Percentiles rank a stretch among this genome's conserved stretches.
These are phyloP conservation scores for Globisporangium nagaii DNA, from an alignment of 352 stramenopile genomes.

Conservation along the genomic window DNA sequence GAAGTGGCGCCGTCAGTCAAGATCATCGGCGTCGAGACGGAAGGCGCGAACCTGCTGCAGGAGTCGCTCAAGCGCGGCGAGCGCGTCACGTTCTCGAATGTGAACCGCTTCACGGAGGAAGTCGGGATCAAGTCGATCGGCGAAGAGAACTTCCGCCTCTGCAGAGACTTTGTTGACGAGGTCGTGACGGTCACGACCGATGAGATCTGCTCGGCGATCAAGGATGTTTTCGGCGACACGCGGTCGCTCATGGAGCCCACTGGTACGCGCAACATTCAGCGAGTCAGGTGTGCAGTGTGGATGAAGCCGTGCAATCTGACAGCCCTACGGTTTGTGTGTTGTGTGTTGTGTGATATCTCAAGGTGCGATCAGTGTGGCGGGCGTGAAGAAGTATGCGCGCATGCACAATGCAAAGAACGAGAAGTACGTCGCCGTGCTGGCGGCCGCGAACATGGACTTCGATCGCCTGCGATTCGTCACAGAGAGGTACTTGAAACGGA, in stretches of 20 bases:
- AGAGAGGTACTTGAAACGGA: conserved; percentile 25
- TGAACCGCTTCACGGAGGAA: conserved; percentile 98
- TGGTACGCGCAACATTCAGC: too few species aligned
- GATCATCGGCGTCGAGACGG: conserved; percentile 95
- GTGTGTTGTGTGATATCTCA: conserved; percentile 16
- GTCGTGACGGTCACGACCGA: conserved; percentile 97
- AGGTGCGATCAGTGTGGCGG: conserved; percentile 94
- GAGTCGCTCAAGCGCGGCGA: conserved; percentile 76
- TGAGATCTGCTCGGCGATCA: conserved; percentile 93
- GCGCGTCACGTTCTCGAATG: conserved; percentile 84
- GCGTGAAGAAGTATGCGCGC: conserved; percentile 92
- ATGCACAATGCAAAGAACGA: conserved; percentile 38
- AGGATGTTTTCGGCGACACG: conserved; percentile 91
- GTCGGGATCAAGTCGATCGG: conserved; percentile 93
- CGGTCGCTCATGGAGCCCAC: conserved; percentile 93
- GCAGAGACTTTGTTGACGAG: conserved; percentile 92
- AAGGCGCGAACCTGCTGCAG: conserved; percentile 94
- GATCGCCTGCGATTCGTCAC: conserved; percentile 96
- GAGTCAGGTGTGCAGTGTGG: too few species aligned
- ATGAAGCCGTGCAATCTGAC: too few species aligned
- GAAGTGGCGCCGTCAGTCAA: conserved; percentile 84
- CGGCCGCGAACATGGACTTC: conserved; percentile 99
- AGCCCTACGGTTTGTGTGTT: too few species aligned
- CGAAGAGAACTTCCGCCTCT: conserved; percentile 94
- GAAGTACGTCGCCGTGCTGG: conserved; percentile 94